A percentile compares a stretch with the other conserved stretches of the same genome.
Evolutionary conservation across 78 protist species (phyloP).

Genomic region (Bigelowiella natans): DNA sequence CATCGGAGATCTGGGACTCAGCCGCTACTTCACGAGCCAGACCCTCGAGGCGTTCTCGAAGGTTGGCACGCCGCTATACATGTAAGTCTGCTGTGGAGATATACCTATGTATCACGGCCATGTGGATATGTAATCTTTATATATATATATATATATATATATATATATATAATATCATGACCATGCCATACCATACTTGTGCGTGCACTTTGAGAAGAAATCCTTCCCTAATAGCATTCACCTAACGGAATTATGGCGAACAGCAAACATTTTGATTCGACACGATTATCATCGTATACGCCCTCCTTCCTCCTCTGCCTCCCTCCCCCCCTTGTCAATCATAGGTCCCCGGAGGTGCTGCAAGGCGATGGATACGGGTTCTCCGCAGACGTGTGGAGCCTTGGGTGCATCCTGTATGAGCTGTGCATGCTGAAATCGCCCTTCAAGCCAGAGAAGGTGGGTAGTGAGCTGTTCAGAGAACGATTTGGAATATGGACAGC

Average conservation of each 20-base stretch:
- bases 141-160: background rate
- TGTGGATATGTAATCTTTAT: background rate
- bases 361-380: slow-evolving; percentile 14
- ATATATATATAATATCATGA: background rate
- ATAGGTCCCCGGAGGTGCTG: background rate
- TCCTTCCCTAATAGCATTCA: too few species aligned
- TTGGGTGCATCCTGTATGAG: slow-evolving; percentile 34
- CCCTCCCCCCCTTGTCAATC: background rate
- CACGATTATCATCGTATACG: too few species aligned
- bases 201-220: too few species aligned
- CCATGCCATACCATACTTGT: background rate
- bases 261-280: too few species aligned
- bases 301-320: too few species aligned
- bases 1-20: slow-evolving; percentile 28
- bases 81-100: background rate
- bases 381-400: slow-evolving; percentile 23
- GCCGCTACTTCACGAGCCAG: slow-evolving; percentile 20
- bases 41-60: background rate
- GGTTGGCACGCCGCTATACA: slow-evolving; percentile 26
- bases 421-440: slow-evolving; percentile 24
- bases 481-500: too few species aligned
- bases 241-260: too few species aligned
- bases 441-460: slow-evolving; percentile 2
- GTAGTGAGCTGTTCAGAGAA: too few species aligned
- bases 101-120: background rate